Evolutionary conservation across 192 early-diverging fungal genomes (phyloP).

Genomic region (Podila epigama): DNA sequence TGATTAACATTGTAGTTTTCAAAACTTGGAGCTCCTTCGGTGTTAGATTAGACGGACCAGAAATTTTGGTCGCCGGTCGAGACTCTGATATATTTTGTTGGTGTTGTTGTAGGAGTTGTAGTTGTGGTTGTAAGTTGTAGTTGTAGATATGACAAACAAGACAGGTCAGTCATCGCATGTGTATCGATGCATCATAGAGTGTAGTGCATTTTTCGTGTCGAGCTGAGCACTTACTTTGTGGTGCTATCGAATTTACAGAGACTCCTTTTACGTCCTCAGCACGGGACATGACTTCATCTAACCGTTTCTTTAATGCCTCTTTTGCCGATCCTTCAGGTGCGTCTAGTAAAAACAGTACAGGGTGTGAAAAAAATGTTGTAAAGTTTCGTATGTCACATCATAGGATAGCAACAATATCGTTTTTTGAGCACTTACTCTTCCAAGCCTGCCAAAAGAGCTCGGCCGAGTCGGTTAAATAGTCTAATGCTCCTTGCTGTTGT

Average conservation of each 20-base stretch:
- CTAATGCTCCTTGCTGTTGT: slow-evolving; percentile 53
- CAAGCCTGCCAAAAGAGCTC: slow-evolving; percentile 54
- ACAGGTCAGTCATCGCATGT: background rate
- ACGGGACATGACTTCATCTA: slow-evolving; percentile 46
- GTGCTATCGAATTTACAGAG: slow-evolving; percentile 14
- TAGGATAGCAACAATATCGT: background rate
- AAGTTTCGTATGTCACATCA: background rate
- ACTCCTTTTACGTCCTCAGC: slow-evolving; percentile 60
- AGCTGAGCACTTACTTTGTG: slow-evolving; percentile 12
- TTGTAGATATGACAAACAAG: too few species aligned
- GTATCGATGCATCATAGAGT: background rate
- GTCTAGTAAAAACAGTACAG: slow-evolving; percentile 1
- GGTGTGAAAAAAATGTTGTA: background rate
- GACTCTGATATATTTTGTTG: too few species aligned
- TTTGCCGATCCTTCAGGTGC: slow-evolving; percentile 28
- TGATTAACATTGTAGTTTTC: slow-evolving; percentile 45
- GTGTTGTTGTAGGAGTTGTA: too few species aligned
- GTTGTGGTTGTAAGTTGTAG: too few species aligned
- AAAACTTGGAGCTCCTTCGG: slow-evolving; percentile 31
- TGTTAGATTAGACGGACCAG: slow-evolving; percentile 24
- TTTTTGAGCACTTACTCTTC: slow-evolving; percentile 45
- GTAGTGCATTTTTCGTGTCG: background rate
- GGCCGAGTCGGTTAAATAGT: slow-evolving; percentile 58
- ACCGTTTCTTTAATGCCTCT: slow-evolving; percentile 17
- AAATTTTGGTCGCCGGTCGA: slow-evolving; percentile 21